phyloP scores from a whole-genome alignment of 2,329 filamentous ascomycete genomes.

The Colletotrichum orchidophilum region DNA sequence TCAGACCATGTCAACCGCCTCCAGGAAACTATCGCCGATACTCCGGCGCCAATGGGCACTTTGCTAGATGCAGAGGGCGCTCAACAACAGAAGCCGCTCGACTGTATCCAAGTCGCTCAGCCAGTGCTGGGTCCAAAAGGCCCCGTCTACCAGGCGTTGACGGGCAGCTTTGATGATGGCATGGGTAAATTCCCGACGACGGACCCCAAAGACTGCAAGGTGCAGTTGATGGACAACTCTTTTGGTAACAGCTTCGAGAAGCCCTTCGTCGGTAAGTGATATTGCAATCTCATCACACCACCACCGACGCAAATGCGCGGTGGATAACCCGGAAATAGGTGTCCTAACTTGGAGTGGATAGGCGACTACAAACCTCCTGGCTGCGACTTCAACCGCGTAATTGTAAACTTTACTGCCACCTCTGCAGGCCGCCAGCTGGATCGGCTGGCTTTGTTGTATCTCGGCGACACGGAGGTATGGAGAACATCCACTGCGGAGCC shows the following conservation, averaged over 20 bases:
- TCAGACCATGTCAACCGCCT: conserved; percentile 13
- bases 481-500: conserved; percentile 86
- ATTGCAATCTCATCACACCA: neutral
- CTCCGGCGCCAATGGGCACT: conserved; percentile 3
- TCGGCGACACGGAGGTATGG: conserved; percentile 83
- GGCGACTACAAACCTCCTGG: conserved; percentile 72
- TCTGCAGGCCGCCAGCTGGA: conserved; percentile 80
- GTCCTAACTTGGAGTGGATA: conserved; percentile 42
- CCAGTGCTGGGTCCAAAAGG: conserved; percentile 66
- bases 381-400: conserved; percentile 78
- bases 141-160: conserved; percentile 31
- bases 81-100: conserved; percentile 43
- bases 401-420: conserved; percentile 79
- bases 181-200: conserved; percentile 30
- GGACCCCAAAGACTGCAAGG: conserved; percentile 50
- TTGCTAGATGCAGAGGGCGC: conserved; percentile 8
- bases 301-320: neutral
- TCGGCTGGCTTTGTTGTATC: conserved; percentile 77
- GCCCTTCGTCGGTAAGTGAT: conserved; percentile 73
- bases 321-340: conserved; percentile 14
- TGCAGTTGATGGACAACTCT: conserved; percentile 74
- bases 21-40: conserved; percentile 22
- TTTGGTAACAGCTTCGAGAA: conserved; percentile 79
- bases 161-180: conserved; percentile 36
- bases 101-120: conserved; percentile 76